Evolutionary conservation across 1,139 yeast species (phyloP).

Genomic region (Sugiyamaella xylanicola): DNA sequence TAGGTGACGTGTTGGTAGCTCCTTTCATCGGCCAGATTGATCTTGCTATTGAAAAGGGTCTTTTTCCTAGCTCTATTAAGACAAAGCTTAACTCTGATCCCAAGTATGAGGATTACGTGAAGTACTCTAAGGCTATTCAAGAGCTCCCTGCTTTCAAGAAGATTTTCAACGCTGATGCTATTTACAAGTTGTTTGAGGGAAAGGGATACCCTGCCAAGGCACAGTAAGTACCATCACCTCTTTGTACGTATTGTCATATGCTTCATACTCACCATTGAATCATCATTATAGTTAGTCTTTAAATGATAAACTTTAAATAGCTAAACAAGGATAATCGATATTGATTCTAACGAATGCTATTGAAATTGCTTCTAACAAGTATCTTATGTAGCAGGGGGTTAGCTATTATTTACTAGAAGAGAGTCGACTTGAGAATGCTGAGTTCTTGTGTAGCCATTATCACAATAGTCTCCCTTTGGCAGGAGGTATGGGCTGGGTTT

Average conservation of each 20-base stretch:
- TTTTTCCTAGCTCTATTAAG: conserved; percentile 17
- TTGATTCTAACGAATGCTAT: too few species aligned
- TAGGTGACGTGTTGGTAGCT: conserved; percentile 24
- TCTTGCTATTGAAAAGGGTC: conserved; percentile 19
- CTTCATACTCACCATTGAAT: too few species aligned
- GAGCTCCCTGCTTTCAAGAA: conserved; percentile 23
- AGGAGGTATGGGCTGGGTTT: not conserved
- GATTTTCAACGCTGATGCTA: conserved; percentile 13
- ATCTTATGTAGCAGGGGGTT: too few species aligned
- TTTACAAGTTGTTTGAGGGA: not conserved
- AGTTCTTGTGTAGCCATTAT: too few species aligned
- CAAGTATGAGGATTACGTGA: conserved; percentile 21
- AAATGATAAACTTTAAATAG: not conserved
- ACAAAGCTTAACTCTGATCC: conserved; percentile 19
- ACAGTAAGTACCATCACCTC: not conserved
- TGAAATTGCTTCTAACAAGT: too few species aligned
- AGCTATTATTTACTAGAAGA: too few species aligned
- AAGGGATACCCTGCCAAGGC: conserved; percentile 1
- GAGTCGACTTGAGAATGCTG: too few species aligned
- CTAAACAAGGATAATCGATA: too few species aligned
- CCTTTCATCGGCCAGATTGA: conserved; percentile 24
- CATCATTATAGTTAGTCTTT: not conserved
- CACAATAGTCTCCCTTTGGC: not conserved
- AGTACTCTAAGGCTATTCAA: conserved; percentile 21
- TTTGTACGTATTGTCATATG: not conserved